phyloP scores from a whole-genome alignment of 1,284 basidiomycete species.

The Leccinum angustisporum region DNA sequence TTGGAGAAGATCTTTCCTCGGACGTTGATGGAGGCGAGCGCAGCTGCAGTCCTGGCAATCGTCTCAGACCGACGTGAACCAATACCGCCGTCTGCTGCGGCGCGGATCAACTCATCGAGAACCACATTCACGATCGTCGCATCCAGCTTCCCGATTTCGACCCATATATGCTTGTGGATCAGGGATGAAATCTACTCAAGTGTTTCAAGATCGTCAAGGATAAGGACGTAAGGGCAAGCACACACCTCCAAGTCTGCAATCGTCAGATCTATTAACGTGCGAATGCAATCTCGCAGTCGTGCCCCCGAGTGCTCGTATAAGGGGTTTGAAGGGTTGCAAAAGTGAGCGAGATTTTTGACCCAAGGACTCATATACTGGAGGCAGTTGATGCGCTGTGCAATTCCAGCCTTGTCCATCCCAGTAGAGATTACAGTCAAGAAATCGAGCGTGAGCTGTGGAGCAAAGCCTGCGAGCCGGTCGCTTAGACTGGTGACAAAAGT shows the following conservation, averaged over 20 bases:
- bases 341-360: slow-evolving; percentile 76
- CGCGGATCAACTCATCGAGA: slow-evolving; percentile 75
- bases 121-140: slow-evolving; percentile 66
- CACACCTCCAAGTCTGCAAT: slow-evolving; percentile 66
- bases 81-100: slow-evolving; percentile 78
- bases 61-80: slow-evolving; percentile 75
- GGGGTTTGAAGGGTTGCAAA: slow-evolving; percentile 65
- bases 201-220: slow-evolving; percentile 13
- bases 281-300: slow-evolving; percentile 74
- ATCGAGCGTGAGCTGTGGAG: slow-evolving; percentile 81
- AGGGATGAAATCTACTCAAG: slow-evolving; percentile 58
- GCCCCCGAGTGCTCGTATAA: slow-evolving; percentile 71
- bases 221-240: slow-evolving; percentile 13
- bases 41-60: slow-evolving; percentile 72
- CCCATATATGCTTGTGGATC: slow-evolving; percentile 76
- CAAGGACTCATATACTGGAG: slow-evolving; percentile 84
- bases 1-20: slow-evolving; percentile 77
- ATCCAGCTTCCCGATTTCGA: slow-evolving; percentile 69
- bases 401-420: slow-evolving; percentile 54
- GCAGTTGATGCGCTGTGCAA: slow-evolving; percentile 64
- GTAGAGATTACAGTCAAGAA: slow-evolving; percentile 81
- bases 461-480: slow-evolving; percentile 68
- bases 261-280: slow-evolving; percentile 74
- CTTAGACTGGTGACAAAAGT: slow-evolving; percentile 68
- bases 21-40: slow-evolving; percentile 74